A percentile compares a stretch with the other conserved stretches of the same genome.
phyloP scores from a whole-genome alignment of 176 grass and related monocot species.

The Avena insularis region DNA sequence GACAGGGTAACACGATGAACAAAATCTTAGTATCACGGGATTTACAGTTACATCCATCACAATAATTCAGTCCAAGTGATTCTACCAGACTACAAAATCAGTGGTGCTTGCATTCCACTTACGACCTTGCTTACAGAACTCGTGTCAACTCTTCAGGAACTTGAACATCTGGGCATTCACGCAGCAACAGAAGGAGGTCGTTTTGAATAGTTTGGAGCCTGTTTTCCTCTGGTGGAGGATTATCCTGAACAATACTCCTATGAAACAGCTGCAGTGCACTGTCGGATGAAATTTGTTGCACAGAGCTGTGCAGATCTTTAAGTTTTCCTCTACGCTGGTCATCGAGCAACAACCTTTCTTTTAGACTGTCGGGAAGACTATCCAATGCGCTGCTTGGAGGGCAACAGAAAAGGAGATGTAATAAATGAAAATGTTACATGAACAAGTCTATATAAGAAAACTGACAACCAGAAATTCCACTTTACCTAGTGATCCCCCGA shows the following conservation, averaged over 20 bases:
- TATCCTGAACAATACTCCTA: constrained; percentile 32
- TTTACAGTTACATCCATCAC: constrained; percentile 10
- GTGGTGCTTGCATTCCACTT: background rate
- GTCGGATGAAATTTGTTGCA: constrained; percentile 50
- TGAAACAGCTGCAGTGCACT: constrained; percentile 49
- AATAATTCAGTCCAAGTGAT: background rate
- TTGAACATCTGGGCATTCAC: constrained; percentile 46
- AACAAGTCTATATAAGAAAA: background rate
- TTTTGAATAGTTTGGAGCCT: constrained; percentile 35
- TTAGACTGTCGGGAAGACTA: constrained; percentile 42
- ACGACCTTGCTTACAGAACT: background rate
- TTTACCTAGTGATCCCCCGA: constrained; percentile 79
- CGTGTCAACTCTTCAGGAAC: constrained; percentile 32
- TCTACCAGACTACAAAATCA: background rate
- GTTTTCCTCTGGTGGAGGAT: constrained; percentile 35
- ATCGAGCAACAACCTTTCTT: constrained; percentile 47
- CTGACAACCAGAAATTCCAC: background rate
- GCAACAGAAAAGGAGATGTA: background rate
- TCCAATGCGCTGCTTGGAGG: constrained; percentile 47
- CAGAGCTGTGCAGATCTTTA: constrained; percentile 35
- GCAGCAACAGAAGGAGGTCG: constrained; percentile 40
- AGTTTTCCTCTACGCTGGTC: constrained; percentile 45
- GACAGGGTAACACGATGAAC: background rate
- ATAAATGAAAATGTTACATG: background rate
- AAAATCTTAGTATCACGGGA: background rate